Base-by-base conservation (phyloP, 139 green algal genomes). In the Asterochloris erici region DNA sequence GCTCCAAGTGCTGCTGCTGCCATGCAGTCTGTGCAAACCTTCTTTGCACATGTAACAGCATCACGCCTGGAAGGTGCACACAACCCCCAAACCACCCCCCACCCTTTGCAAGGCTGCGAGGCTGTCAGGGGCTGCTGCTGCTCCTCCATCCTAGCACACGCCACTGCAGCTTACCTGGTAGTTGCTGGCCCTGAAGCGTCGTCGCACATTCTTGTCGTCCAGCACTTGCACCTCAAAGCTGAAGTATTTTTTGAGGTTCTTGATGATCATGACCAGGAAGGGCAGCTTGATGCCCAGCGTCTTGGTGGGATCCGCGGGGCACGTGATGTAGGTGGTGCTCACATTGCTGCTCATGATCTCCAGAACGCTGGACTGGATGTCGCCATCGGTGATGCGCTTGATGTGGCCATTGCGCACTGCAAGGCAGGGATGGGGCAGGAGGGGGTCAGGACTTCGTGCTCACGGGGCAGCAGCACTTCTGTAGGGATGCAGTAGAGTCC, bases 261-360 rank as follows among this genome's bases (percentile, higher is more conserved):
- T 99, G 84, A 99, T 93, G 76, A 99, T 97, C 91, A 98, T 95
- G 2, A 98, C 94, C 77, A 98, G 90, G 89, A 99, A 98, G 12
- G 96, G 96, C 84, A 99, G 90, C 91, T 98, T 98, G 85, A 99
- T 98, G 79, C 97, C 96, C 26, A 99, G 90, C 21, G 95, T 98
- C 83, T 94, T 91, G 16, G 84, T 80, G 4, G 94, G 91, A 86
- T 99, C 95, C 38, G 94, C 93, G 62, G 96, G 96, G 87, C 95
- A 98, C 13, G 92, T 94, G 82, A 99, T 97, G 89, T 91, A 98
- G 28, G 93, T 96, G 29, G 93, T 98, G 85, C 86, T 91, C 26
- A 99, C 92, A 84, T 99, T 99, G 66, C 90, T 90, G 60, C 89
- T 87, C 86, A 93, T 93, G 29, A 99, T 93, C 89, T 99, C 97